A percentile compares a stretch with the other conserved stretches of the same genome.
Evolutionary conservation across 2,329 filamentous ascomycete species (phyloP).

Genomic region (Thermomyces lanuginosus): DNA sequence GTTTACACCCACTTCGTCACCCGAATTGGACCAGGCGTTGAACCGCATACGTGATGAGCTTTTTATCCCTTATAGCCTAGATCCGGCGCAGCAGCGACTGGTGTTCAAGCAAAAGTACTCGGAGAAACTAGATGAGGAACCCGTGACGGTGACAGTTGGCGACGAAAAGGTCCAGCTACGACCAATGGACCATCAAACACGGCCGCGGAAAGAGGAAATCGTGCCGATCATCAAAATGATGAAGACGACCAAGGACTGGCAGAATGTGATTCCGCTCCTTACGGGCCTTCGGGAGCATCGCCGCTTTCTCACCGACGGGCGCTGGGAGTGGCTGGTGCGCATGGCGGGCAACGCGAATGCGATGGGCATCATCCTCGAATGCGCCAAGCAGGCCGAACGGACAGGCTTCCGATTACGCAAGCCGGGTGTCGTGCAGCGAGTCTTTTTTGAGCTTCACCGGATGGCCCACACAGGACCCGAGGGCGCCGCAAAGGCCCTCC

Average conservation of each 20-base stretch:
- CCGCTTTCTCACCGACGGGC: constrained; percentile 10
- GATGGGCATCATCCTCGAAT: constrained; percentile 20
- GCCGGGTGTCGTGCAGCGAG: constrained; percentile 13
- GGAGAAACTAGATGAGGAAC: constrained; percentile 21
- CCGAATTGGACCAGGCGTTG: constrained; percentile 26
- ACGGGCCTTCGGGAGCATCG: constrained; percentile 20
- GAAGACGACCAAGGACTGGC: constrained; percentile 23
- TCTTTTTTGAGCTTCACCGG: constrained; percentile 15
- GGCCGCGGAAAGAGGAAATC: constrained; percentile 19
- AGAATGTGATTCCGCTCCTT: constrained; percentile 27
- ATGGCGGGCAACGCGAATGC: constrained; percentile 21
- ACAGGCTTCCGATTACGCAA: constrained; percentile 23
- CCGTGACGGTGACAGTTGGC: constrained; percentile 24
- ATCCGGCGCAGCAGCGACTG: constrained; percentile 20
- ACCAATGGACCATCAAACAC: constrained; percentile 18
- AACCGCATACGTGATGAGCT: constrained; percentile 27
- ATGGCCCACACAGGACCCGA: constrained; percentile 22
- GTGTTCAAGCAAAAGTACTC: constrained; percentile 24
- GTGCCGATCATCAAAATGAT: constrained; percentile 19
- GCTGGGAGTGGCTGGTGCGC: constrained; percentile 22
- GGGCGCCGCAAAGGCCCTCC: constrained; percentile 13
- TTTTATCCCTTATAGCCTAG: constrained; percentile 28
- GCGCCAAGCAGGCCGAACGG: constrained; percentile 17
- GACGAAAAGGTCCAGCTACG: constrained; percentile 24
- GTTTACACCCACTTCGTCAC: constrained; percentile 23